Evolutionary conservation across 306 rosid genomes (phyloP), one percentile per base, ranked within the genome.

Genomic region (Lathyrus tuberosus): DNA sequence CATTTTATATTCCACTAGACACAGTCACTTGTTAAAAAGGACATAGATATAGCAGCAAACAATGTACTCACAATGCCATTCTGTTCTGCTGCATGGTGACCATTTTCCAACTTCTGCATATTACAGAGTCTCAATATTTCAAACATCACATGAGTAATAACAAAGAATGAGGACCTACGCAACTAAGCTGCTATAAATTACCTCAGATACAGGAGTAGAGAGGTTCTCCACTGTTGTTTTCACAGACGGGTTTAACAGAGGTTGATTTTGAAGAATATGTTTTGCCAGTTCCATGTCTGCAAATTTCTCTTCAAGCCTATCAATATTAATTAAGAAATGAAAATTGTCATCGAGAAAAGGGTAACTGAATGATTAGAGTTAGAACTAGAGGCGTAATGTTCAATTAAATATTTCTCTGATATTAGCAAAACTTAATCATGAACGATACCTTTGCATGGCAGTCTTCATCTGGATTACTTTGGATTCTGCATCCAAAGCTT

Each of bases 401-500:
- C 54, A 33, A 44, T 67, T 44, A 38, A 74, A 67, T 53, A 57
- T 48, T 48, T 58, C 43, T 60, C 48, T 20, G 67, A 69, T 66
- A 69, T 37, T 64, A 66, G 49, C 26, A 17, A 72, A 76, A 70
- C 66, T 65, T 67, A 52, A 62, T 58, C 69, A 76, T 59, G 56
- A 61, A 58, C n/a, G 65, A 82, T 65, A 91, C 99, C 96, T 95
- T 78, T 95, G 95, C 96, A 95, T 95, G 17, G 88, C 76, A 49
- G 97, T 89, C 95, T 91, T 95, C 76, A 95, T 74, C 83, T 87
- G 87, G 79, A 89, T 84, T 65, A 95, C 89, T 84, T 91, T 89
- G 16, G 97, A 75, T 81, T 95, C 99, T 57, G 99, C 97, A 42
- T 95, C 99, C 79, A 85, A 76, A 35, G 99, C 92, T 84, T 91